phyloP scores from a whole-genome alignment of 2,329 filamentous ascomycete genomes.

The Sporothrix schenckii region DNA sequence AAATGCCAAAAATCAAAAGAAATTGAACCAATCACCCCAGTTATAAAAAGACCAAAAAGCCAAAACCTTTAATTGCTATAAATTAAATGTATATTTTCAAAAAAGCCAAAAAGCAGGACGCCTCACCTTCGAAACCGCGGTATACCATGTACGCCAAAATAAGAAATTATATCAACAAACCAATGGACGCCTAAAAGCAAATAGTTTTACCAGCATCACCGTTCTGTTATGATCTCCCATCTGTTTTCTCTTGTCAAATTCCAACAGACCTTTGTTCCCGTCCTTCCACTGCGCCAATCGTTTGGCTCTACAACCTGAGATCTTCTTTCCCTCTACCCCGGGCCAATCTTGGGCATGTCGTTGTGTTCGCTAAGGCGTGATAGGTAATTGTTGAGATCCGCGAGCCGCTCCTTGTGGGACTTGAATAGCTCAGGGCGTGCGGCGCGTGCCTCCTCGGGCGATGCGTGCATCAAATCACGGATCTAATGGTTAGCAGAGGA shows the following conservation, averaged over 20 bases:
- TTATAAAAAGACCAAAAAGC: not conserved
- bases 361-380: slow-evolving; percentile 94
- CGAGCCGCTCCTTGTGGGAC: slow-evolving; percentile 94
- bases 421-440: slow-evolving; percentile 77
- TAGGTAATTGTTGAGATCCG: slow-evolving; percentile 92
- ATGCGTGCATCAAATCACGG: slow-evolving; percentile 70
- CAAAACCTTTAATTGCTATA: not conserved
- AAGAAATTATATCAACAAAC: not conserved
- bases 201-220: not conserved
- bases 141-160: not conserved
- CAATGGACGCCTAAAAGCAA: not conserved
- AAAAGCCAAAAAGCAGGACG: not conserved
- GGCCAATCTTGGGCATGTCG: slow-evolving; percentile 80
- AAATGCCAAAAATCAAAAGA: not conserved
- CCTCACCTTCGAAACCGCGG: not conserved
- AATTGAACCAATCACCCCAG: not conserved
- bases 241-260: slow-evolving; percentile 2
- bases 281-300: not conserved
- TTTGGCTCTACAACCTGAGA: not conserved
- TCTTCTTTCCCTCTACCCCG: slow-evolving; percentile 49
- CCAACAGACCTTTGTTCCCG: slow-evolving; percentile 1
- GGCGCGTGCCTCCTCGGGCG: slow-evolving; percentile 44
- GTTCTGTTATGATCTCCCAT: not conserved
- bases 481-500: slow-evolving; percentile 62
- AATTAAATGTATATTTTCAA: not conserved